Evolutionary conservation across 2,329 filamentous ascomycete genomes (phyloP), one percentile per base, ranked within the genome.

Genomic region (Lanzia echinophila): DNA sequence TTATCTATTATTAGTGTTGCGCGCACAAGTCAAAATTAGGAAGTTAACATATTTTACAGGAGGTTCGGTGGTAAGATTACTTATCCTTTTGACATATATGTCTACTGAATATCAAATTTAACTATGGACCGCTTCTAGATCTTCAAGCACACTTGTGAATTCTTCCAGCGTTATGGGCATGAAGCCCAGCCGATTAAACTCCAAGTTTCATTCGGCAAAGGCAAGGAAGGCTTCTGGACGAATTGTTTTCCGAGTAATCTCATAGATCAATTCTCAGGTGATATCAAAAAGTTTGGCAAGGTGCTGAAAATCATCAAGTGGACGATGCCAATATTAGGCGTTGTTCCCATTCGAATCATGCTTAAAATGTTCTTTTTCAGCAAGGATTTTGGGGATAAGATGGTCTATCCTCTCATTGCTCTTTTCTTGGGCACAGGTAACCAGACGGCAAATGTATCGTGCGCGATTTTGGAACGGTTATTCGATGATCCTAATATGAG

Each of bases 401-500:
- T 90, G 69, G 82, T 86, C 0, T 75, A 87, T 54, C 86, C 86
- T 1, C 79, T 90, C 66, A 79, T 88, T 32, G 86, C 86, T 0
- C 72, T 90, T 1, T 89, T 90, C 64, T 72, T 90, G 0, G 86
- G 86, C 0, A 89, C 86, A 0, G 62, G 86, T 1, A 90, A 90
- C 60, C 83, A 87, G 62, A 86, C 86, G 0, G 81, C 85, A 0
- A 82, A 88, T 58, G 85, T 90, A 0, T 82, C 86, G 0, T 79
- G 78, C 41, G 83, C 85, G 22, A 82, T 90, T 33, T 72, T 90
- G 4, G 79, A 84, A 63, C 70, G 79, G 4, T 67, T 84, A 0
- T 83, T 81, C 48, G 71, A 80, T 54, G 77, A 80, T 53, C 78
- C 78, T 0, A 79, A 79, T 51, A 79, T 81, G 74, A 77, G 77